These are phyloP conservation scores for Schizonepeta tenuifolia DNA, from an alignment of 257 asterid species.

Conservation along the genomic window DNA sequence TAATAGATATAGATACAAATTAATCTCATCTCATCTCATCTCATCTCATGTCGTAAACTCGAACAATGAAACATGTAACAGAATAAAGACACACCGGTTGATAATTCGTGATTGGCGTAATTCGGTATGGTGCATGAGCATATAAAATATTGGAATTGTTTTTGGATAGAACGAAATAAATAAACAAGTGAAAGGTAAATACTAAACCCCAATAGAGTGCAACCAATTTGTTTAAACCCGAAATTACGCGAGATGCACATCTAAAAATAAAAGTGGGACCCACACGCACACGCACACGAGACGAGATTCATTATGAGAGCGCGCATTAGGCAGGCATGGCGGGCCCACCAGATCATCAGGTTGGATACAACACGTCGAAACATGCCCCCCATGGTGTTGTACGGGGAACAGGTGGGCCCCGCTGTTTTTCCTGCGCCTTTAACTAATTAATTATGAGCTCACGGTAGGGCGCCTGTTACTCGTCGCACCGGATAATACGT, in stretches of 20 bases:
- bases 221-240: neutral
- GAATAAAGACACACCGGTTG: neutral
- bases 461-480: neutral
- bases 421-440: neutral
- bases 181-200: neutral
- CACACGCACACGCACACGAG: slow-evolving; percentile 31
- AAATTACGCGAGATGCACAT: slow-evolving; percentile 23
- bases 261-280: slow-evolving; percentile 1
- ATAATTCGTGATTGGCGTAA: neutral
- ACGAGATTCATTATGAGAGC: slow-evolving; percentile 7
- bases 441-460: neutral
- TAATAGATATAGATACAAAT: no score
- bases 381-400: neutral
- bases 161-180: neutral
- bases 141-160: neutral
- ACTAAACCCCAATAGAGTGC: neutral
- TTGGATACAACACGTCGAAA: slow-evolving; percentile 15
- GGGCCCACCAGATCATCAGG: slow-evolving; percentile 27
- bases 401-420: slow-evolving; percentile 28
- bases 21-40: no score
- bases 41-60: no score
- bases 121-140: neutral
- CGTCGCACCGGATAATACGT: neutral
- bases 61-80: neutral
- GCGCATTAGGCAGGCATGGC: slow-evolving; percentile 25